Evolutionary conservation across 306 rosid genomes (phyloP), one percentile per base, ranked within the genome.

Genomic region (Vigna angularis): DNA sequence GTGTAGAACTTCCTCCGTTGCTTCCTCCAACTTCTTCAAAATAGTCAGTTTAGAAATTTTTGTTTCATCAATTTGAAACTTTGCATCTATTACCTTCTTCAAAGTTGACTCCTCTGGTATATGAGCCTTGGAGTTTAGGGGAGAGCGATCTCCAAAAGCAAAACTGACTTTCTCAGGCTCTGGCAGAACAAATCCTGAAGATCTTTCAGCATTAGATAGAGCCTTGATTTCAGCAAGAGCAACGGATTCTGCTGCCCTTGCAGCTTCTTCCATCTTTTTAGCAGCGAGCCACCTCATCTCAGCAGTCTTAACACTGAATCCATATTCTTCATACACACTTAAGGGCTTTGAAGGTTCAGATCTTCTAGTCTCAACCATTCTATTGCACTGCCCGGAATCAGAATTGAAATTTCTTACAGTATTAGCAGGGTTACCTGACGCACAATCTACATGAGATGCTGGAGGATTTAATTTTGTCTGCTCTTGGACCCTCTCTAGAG

Each of bases 221-320:
- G 90, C 93, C 72, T 85, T 90, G 79, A 95, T 91, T 86, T 95
- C 98, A 3, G 97, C 93, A 68, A 91, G 88, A 73, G 98, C 98
- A 78, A 95, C 86, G 47, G 96, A 97, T 85, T 95, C 98, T 45
- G 97, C 98, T 22, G 98, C 98, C 84, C 22, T 90, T 8, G 98
- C 98, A 55, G 98, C 98, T 84, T 95, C 98, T 78, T 93, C 98
- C 98, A 95, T 95, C 88, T 83, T 95, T 73, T 91, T 95, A 22
- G 98, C 98, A 5, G 98, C 98, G 49, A 91, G 47, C 93, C 86
- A 89, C 85, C 93, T 89, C 95, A 92, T 87, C 83, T 95, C 97
- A 3, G 96, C 98, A 15, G 88, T 88, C 79, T 82, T 89, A 83
- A 89, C 85, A 83, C 84, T 77, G 65, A 80, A 78, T 8, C 55